Base-by-base conservation (phyloP, 306 rosid genomes). In the Dalbergia cultrata region DNA sequence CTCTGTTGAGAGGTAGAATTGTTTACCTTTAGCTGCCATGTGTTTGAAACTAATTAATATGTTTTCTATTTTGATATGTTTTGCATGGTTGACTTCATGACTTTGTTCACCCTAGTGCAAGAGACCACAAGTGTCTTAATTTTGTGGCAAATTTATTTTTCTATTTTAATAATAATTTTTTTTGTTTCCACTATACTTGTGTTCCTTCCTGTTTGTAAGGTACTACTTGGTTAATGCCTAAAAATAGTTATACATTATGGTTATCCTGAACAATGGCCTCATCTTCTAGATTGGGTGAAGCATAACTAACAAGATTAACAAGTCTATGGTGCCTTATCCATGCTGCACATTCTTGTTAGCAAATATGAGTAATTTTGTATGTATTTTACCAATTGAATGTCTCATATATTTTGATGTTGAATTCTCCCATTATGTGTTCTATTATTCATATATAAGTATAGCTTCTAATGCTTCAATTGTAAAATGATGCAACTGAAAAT, bases 191-290 rank as follows among this genome's bases (percentile, higher is more conserved):
- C 18, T 31, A 1, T 71, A 19, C 47, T 65, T 45, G 45, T 9
- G 19, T 44, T 44, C 26, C 8, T 54, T 69, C 45, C 53, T 70
- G 67, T 59, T 86, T 85, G 56, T 84, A 96, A 98, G 91, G 91
- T 86, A 14, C 99, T 93, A 79, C 89, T 96, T 45, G 99, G 99
- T 61, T 98, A 93, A 83, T 93, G 97, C 92, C 86, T 96, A 41
- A 96, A 96, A 92, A 93, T 98, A 39, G 82, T 93, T 74, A 78
- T 96, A 79, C 93, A 90, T 81, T 87, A 93, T 50, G 98, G 93
- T 86, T 96, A 93, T 72, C 99, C 99, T 1, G 98, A 96, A 88
- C 99, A 93, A 75, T 96, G 99, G 99, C 94, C 95, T 5, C 87
- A 8, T 77, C 99, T 96, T 85, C 85, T 96, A 70, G 97, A 92